Conservation (phyloP, 2,329 filamentous ascomycete genomes). For the Xylariaceae sp. region DNA sequence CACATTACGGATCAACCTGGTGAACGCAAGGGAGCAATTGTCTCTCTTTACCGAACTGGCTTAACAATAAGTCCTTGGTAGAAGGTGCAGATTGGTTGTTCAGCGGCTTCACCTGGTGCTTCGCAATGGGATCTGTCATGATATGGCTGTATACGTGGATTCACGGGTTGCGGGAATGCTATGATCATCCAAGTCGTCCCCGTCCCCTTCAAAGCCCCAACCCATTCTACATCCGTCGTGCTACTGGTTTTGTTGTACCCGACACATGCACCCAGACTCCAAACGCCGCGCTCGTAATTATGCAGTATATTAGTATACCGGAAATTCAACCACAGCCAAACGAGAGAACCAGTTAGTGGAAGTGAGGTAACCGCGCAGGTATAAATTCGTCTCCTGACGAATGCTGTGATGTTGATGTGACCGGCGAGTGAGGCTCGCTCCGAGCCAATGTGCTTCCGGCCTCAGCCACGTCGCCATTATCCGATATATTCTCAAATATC, state of each 20-base stretch:
- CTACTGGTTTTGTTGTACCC: not conserved
- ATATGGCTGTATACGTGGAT: not conserved
- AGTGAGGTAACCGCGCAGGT: constrained; percentile 54
- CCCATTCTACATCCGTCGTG: constrained; percentile 1
- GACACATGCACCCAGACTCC: constrained; percentile 6
- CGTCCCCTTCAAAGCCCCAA: not conserved
- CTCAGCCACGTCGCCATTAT: constrained; percentile 18
- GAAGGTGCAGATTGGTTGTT: not conserved
- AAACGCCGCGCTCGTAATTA: constrained; percentile 19
- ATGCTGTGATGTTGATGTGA: constrained; percentile 13
- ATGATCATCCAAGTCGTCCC: constrained; percentile 4
- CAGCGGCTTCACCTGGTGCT: not conserved
- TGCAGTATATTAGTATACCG: constrained; percentile 10
- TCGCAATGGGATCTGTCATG: not conserved
- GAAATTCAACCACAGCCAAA: constrained; percentile 9
- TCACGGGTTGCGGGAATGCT: not conserved
- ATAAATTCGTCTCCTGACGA: constrained; percentile 40
- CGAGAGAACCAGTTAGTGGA: constrained; percentile 35
- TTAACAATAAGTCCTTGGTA: too few species aligned
- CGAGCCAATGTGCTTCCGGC: constrained; percentile 6
- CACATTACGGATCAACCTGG: too few species aligned
- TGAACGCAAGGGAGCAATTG: too few species aligned
- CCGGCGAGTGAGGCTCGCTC: constrained; percentile 10
- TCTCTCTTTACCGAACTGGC: too few species aligned
- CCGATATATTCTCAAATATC: constrained; percentile 25